Evolutionary conservation across 352 stramenopile genomes (phyloP), one percentile per base, ranked within the genome.

Genomic region (Pythium phragmitis): DNA sequence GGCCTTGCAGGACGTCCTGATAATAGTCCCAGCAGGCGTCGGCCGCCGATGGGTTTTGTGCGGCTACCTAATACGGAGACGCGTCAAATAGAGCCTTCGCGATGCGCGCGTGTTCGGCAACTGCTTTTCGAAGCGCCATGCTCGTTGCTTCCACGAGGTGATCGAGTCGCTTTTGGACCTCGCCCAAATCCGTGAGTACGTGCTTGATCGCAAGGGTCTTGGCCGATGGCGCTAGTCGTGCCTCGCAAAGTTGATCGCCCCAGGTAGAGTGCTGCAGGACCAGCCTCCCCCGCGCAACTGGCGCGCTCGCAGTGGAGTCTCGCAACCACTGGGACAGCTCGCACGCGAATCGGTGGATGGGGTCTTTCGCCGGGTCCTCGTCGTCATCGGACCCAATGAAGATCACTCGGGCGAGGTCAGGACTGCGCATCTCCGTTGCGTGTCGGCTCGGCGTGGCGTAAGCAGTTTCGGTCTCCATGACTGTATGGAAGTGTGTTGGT

Each of bases 11-110:
- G 8, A 19, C 43, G 43, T 9, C 14, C 17, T 50, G 14, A 13
- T 50, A 50, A 19, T 50, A 50, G 7, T 50, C 43, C 43, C 43
- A 50, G 19, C 43, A 50, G 14, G 43, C 43, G 8, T 50, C 17
- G 19, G 2, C 43, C 17, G 43, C 23, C 8, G 26, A 30, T 30
- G 14, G 19, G 16, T 28, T 2, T 13, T 19, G 43, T 19, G 16
- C 8, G 3, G 11, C 43, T 26, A 13, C 14, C 23, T 28, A 2
- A 19, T 50, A 50, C 11, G 43, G 19, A 12, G 43, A 50, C 17
- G 43, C 19, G 8, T 13, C 17, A 50, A 50, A 50, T 16, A 50
- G 16, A 9, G 17, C 16, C 14, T 19, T 16, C 19, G 23, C 43
- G 43, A 50, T 19, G 4, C 12, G 43, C 9, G 23, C 14, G 23